Evolutionary conservation across 352 stramenopile species (phyloP).

Genomic region (Globisporangium cylindrosporum): DNA sequence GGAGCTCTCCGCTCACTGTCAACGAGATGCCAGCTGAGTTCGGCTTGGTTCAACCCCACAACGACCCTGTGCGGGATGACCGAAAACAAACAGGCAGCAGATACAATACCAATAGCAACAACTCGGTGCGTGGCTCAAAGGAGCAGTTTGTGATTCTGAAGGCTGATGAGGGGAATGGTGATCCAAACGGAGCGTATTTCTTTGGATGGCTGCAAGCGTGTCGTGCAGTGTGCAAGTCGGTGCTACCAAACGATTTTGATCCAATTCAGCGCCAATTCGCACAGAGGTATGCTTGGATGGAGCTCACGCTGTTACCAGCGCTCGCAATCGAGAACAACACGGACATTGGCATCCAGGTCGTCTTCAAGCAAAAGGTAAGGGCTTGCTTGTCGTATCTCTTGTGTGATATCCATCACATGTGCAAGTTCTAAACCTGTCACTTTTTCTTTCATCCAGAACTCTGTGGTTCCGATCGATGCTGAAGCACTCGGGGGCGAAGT

Average conservation of each 20-base stretch:
- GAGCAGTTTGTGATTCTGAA: slow-evolving; percentile 26
- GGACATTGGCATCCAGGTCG: slow-evolving; percentile 27
- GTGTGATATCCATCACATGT: neutral
- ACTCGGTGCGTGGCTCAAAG: slow-evolving; percentile 3
- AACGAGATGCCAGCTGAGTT: slow-evolving; percentile 39
- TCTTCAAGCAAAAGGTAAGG: slow-evolving; percentile 39
- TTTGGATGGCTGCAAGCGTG: slow-evolving; percentile 37
- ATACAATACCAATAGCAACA: neutral
- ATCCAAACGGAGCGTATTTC: slow-evolving; percentile 7
- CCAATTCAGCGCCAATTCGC: slow-evolving; percentile 33
- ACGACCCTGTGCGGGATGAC: slow-evolving; percentile 11
- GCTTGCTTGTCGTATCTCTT: neutral
- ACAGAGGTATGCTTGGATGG: slow-evolving; percentile 51
- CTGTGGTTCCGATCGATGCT: slow-evolving; percentile 18
- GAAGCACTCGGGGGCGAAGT: slow-evolving; percentile 17
- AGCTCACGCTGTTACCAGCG: slow-evolving; percentile 44
- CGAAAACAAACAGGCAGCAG: neutral
- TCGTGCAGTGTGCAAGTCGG: slow-evolving; percentile 32
- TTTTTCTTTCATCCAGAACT: neutral
- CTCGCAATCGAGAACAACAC: slow-evolving; percentile 39
- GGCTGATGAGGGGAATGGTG: slow-evolving; percentile 4
- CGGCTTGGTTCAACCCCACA: slow-evolving; percentile 40
- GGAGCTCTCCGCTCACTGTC: slow-evolving; percentile 25
- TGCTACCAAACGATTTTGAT: slow-evolving; percentile 52
- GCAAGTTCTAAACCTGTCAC: neutral